phyloP scores from a whole-genome alignment of 2,329 filamentous ascomycete species.

The Sporothrix schenckii region DNA sequence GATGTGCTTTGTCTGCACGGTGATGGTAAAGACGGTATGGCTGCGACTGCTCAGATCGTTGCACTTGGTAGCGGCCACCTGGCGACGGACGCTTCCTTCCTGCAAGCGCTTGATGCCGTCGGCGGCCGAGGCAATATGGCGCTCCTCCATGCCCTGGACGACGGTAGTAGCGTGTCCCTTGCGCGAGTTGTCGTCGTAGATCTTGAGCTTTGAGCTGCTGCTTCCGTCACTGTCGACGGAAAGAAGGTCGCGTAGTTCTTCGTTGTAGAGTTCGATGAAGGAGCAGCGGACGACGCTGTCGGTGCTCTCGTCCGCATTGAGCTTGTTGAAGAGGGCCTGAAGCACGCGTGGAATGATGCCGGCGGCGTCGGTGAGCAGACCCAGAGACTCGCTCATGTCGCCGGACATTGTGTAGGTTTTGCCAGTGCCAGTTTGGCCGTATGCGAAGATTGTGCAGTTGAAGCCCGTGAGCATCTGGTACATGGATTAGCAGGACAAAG shows the following conservation, averaged over 20 bases:
- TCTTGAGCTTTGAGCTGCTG: slow-evolving; percentile 72
- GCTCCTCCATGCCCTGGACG: slow-evolving; percentile 97
- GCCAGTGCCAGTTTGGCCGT: slow-evolving; percentile 95
- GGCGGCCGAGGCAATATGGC: slow-evolving; percentile 80
- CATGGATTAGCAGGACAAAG: background rate
- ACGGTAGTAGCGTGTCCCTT: slow-evolving; percentile 83
- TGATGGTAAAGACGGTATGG: slow-evolving; percentile 97
- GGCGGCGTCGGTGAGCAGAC: slow-evolving; percentile 84
- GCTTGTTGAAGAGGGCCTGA: slow-evolving; percentile 81
- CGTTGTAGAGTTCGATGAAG: slow-evolving; percentile 98
- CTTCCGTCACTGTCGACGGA: slow-evolving; percentile 69
- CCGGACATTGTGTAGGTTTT: slow-evolving; percentile 99
- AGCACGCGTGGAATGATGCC: slow-evolving; percentile 94
- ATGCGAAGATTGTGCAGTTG: slow-evolving; percentile 98
- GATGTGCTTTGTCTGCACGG: slow-evolving; percentile 81
- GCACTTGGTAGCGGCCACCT: slow-evolving; percentile 99
- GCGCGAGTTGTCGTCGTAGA: slow-evolving; percentile 86
- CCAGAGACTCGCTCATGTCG: slow-evolving; percentile 85
- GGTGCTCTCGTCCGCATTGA: slow-evolving; percentile 69
- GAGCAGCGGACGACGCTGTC: slow-evolving; percentile 96
- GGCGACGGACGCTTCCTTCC: slow-evolving; percentile 85
- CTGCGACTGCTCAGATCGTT: slow-evolving; percentile 96
- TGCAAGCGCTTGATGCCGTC: slow-evolving; percentile 89
- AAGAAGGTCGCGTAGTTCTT: slow-evolving; percentile 89
- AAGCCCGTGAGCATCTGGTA: slow-evolving; percentile 84